Conservation (phyloP, 202 grass and related monocot genomes). For the Elaeis oleifera region DNA sequence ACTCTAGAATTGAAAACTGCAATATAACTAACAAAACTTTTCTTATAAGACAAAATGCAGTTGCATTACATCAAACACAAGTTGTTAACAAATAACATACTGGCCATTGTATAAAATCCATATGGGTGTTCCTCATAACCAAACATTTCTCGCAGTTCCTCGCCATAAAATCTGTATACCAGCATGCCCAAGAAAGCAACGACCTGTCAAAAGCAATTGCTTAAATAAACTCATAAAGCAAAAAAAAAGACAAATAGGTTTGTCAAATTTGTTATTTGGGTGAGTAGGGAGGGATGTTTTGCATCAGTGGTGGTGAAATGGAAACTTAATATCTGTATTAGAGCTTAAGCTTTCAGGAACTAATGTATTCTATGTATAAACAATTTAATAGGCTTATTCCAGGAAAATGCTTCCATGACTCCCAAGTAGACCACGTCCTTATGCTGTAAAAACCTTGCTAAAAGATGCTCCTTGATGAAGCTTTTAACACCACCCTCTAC, state of each 20-base stretch:
- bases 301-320: not conserved
- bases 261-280: too few relatives aligned
- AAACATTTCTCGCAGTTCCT: slow-evolving; percentile 98
- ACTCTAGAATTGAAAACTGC: not conserved
- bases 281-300: too few relatives aligned
- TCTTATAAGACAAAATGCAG: not conserved
- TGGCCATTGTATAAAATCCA: slow-evolving; percentile 82
- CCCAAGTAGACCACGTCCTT: not conserved
- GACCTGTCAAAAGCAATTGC: slow-evolving; percentile 52
- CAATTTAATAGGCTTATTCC: not conserved
- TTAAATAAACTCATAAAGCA: not conserved
- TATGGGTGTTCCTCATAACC: slow-evolving; percentile 96
- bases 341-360: too few relatives aligned
- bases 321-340: not conserved
- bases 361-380: too few relatives aligned
- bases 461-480: too few relatives aligned
- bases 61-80: not conserved
- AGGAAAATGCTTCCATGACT: not conserved
- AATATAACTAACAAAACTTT: not conserved
- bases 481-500: too few relatives aligned
- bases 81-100: slow-evolving; percentile 39
- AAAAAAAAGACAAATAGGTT: not conserved
- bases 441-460: not conserved
- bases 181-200: slow-evolving; percentile 88
- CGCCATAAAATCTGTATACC: slow-evolving; percentile 94